Percentiles rank a stretch among this genome's conserved stretches.
These are phyloP conservation scores for Eucalyptus decipiens DNA, from an alignment of 345 rosid species.

Conservation along the genomic window DNA sequence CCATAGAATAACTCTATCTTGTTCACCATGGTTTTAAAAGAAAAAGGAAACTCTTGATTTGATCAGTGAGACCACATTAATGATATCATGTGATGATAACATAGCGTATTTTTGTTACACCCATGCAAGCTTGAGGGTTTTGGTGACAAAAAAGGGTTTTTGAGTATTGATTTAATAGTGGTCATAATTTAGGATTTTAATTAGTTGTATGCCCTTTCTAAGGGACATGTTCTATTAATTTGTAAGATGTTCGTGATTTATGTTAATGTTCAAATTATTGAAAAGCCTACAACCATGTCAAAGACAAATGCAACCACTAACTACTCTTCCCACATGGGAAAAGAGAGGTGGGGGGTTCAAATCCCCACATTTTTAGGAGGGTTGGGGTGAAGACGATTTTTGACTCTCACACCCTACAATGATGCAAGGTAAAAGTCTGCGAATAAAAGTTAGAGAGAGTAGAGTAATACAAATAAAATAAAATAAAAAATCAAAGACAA, in stretches of 20 bases:
- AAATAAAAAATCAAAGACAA: too few species aligned
- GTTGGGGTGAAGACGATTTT: accelerated
- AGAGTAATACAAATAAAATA: accelerated
- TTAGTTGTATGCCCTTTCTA: background rate
- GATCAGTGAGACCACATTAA: background rate
- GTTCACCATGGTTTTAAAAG: too few species aligned
- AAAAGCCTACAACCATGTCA: background rate
- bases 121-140: background rate
- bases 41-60: background rate
- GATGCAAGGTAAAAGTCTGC: accelerated
- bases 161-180: background rate
- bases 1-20: too few species aligned
- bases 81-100: background rate
- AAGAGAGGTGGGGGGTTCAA: accelerated
- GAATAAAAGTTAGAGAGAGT: accelerated
- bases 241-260: background rate
- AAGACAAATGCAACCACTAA: accelerated
- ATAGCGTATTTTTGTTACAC: background rate
- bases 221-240: background rate
- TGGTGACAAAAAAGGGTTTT: background rate
- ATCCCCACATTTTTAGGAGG: accelerated
- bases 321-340: too few species aligned
- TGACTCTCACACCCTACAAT: accelerated
- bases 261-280: background rate
- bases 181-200: background rate